phyloP scores from a whole-genome alignment of 495 filamentous ascomycete genomes.

The Tuber calosporum region DNA sequence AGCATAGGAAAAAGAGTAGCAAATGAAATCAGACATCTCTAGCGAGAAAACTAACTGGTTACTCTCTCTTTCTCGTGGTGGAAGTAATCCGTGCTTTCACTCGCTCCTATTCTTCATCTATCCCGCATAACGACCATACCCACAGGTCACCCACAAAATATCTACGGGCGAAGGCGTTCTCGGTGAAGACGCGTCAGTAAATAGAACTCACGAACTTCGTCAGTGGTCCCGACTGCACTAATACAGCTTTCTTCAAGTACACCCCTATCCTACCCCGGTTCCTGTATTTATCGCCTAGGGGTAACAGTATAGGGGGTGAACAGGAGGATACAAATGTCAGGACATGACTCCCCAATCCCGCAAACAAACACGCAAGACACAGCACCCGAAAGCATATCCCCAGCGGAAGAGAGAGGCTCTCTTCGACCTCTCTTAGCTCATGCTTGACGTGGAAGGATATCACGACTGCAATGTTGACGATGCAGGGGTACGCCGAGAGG shows the following conservation, averaged over 20 bases:
- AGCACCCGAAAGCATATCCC: constrained; percentile 84
- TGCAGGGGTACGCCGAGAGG: constrained; percentile 81
- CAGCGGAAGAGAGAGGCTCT: constrained; percentile 69
- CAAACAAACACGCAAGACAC: constrained; percentile 62
- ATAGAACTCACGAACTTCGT: constrained; percentile 64
- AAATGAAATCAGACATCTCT: background rate
- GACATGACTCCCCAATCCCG: constrained; percentile 79
- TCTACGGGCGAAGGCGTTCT: background rate
- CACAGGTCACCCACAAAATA: background rate
- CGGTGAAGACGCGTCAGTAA: background rate
- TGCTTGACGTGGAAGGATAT: constrained; percentile 85
- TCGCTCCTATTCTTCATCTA: background rate
- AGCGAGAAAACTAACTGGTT: background rate
- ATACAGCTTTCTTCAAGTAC: constrained; percentile 66
- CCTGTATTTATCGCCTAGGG: background rate
- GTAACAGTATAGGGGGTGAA: background rate
- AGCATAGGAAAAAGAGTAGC: background rate
- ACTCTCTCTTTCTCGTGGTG: background rate
- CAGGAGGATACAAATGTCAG: constrained; percentile 37
- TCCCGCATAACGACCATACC: background rate
- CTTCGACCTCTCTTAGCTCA: constrained; percentile 61
- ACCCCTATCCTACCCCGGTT: constrained; percentile 61
- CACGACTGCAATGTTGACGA: constrained; percentile 82
- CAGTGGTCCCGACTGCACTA: constrained; percentile 92
- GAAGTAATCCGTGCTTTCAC: background rate